Base-by-base conservation (phyloP, 139 green algal species). In the Micromonas pusilla region DNA sequence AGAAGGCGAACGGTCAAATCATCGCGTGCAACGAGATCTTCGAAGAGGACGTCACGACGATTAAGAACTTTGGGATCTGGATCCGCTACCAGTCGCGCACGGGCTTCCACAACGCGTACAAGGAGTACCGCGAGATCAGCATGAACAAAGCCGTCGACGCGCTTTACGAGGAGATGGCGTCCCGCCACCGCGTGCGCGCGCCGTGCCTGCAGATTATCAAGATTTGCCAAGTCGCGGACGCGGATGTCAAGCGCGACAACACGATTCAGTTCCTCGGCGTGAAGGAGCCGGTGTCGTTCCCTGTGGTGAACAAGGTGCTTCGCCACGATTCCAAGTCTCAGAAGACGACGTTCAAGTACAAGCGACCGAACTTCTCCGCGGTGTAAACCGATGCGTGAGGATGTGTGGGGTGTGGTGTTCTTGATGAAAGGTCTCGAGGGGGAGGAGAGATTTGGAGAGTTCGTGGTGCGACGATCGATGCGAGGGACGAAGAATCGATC, bases 61-160 rank as follows among this genome's bases (percentile, higher is more conserved):
- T 97, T 38, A 98, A 98, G 91, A 99, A 99, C 91, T 99, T 91
- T 86, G 96, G 94, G 81, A 90, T 99, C 72, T 99, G 96, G 96
- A 88, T 99, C 63, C 93, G 96, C 53, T 97, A 97, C 88, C 88
- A 96, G 85, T 97, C 90, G 1, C 91, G 96, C 57, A 98, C 93
- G 30, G 95, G 95, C 45, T 90, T 91, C 68, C 90, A 97, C 90
- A 98, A 97, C 91, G 91, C 92, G 87, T 97, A 97, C 92, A 97
- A 98, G 87, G 95, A 99, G 92, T 99, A 97, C 91, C 88, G 96
- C 53, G 93, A 99, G 85, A 85, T 87, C n/a, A 99, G 94, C 52
- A 89, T 99, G 36, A 99, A 99, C 82, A 93, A 92, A 52, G 91
- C 93, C 20, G 91, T 99, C 26, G 87, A 92, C 77, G 91, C 96